Base-by-base conservation (phyloP, 2,329 filamentous ascomycete genomes). In the Verticillium klebahnii region DNA sequence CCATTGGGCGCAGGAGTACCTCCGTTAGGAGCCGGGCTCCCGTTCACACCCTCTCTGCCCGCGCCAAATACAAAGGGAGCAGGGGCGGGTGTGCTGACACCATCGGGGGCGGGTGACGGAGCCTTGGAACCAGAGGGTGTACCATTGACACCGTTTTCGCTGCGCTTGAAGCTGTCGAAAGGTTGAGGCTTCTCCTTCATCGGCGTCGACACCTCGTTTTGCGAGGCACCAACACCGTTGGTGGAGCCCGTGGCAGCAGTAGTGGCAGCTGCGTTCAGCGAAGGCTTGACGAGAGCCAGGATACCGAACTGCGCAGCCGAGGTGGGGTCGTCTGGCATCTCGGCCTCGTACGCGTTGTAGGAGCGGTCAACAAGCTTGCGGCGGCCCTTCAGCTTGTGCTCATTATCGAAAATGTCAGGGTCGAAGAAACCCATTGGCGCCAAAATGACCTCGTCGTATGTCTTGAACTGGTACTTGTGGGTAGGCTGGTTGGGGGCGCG, bases 361-460 rank as follows among this genome's bases (percentile, higher is more conserved):
- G 94, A 97, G 40, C 91, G 89, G 61, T 92, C 89, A 36, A 98
- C 87, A 25, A 98, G 81, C 70, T 89, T 93, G 66, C 92, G 86
- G 58, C 94, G 87, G 52, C 91, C 89, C 23, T 83, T 80, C 12
- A 98, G 84, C 78, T 99, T 99, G 39, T 84, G 78, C 32, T 84
- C 86, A 69, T 93, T 89, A 72, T 96, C 92, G 68, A 98, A 97
- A 60, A 97, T 89, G 2, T 85, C 80, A 0, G 95, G 94, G 63
- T 94, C 90, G 74, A 96, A 97, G 69, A 93, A 91, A n/a, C 93
- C 93, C 89, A 97, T 92, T 1, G 93, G 90, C 0, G 95, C 90
- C n/a, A 99, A 82, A 68, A 96, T 91, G 25, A 96, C 90, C 74
- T 98, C 95, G 68, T 99, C 95, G 71, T 98, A 99, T 1, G 91